Conservation (phyloP, 345 rosid species). For the Sisymbrium irio region DNA sequence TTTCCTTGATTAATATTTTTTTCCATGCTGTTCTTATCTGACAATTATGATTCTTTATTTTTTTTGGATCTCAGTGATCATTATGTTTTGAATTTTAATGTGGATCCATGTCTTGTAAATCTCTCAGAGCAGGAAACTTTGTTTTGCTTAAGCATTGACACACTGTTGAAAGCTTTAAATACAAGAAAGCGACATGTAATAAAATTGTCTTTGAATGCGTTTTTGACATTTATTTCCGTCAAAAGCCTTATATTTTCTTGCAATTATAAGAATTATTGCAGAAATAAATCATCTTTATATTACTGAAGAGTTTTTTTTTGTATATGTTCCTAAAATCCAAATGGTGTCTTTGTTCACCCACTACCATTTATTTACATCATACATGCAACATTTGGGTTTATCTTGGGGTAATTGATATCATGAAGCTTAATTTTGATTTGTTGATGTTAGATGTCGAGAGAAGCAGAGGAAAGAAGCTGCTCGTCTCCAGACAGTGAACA, state of each 20-base stretch:
- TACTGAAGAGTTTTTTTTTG: constrained; percentile 4
- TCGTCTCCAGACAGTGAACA: constrained; percentile 85
- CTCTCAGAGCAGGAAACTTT: background rate
- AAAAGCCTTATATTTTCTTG: background rate
- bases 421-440: background rate
- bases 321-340: background rate
- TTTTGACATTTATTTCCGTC: constrained; percentile 15
- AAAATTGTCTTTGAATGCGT: constrained; percentile 32
- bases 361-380: background rate
- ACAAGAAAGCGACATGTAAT: constrained; percentile 31
- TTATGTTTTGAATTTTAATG: constrained; percentile 7
- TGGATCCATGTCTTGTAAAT: constrained; percentile 14
- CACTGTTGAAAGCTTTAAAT: constrained; percentile 12
- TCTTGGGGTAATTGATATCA: background rate
- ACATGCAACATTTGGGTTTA: background rate
- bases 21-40: background rate
- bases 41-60: background rate
- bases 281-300: background rate
- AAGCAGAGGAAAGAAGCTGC: constrained; percentile 97
- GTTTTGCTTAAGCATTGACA: constrained; percentile 4
- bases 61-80: constrained; percentile 19
- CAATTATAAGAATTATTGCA: background rate
- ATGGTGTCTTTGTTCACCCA: constrained; percentile 18
- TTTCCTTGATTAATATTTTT: background rate
- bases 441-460: constrained; percentile 73